Evolutionary conservation across 2,329 filamentous ascomycete genomes (phyloP).

Genomic region (Colletotrichum echinochloae): DNA sequence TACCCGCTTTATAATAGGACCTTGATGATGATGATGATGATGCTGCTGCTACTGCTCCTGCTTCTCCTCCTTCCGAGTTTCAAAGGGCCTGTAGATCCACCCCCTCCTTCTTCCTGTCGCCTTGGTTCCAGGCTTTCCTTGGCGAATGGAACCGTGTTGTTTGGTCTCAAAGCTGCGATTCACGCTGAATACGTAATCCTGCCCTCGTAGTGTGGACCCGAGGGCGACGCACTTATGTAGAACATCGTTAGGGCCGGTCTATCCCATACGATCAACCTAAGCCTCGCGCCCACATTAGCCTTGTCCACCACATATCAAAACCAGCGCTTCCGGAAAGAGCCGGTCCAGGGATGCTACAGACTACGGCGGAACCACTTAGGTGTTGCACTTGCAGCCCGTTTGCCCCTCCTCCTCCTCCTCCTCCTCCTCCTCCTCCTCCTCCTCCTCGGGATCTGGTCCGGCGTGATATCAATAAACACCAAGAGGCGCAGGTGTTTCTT

Average conservation of each 20-base stretch:
- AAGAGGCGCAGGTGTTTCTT: not conserved
- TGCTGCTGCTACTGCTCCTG: not conserved
- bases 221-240: not conserved
- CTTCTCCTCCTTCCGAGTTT: not conserved
- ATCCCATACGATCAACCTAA: not conserved
- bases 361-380: not conserved
- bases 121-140: conserved; percentile 21
- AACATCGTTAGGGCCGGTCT: not conserved
- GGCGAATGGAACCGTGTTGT: conserved; percentile 22
- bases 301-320: not conserved
- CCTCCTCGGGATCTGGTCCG: not conserved
- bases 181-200: not conserved
- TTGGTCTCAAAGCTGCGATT: conserved; percentile 7
- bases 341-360: not conserved
- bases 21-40: too few species aligned
- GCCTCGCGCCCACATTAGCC: conserved; percentile 32
- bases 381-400: too few species aligned
- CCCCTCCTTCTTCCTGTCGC: conserved; percentile 31
- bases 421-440: too few species aligned
- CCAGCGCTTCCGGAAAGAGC: conserved; percentile 4
- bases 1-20: not conserved
- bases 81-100: conserved; percentile 33
- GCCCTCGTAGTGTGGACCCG: not conserved
- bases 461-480: not conserved
- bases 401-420: too few species aligned